Conservation (phyloP, 2,329 filamentous ascomycete genomes). For the Helicocarpus griseus region DNA sequence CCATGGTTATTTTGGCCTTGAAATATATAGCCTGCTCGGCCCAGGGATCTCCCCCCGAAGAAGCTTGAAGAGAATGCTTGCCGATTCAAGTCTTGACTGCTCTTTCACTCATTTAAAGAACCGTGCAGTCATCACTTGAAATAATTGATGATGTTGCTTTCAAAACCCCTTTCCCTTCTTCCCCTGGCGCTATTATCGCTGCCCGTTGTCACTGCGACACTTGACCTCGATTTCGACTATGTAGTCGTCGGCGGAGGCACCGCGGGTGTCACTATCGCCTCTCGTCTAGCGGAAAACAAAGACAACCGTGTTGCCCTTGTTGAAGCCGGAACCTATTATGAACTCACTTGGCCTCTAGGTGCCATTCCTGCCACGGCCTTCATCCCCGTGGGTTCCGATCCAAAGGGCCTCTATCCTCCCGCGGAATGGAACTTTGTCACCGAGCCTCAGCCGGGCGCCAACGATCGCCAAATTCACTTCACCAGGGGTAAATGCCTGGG, state of each 20-base stretch:
- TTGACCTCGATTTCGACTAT: constrained; percentile 16
- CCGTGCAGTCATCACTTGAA: neutral
- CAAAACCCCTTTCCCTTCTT: neutral
- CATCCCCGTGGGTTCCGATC: constrained; percentile 28
- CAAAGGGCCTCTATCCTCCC: constrained; percentile 42
- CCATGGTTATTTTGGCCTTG: neutral
- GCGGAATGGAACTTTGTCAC: constrained; percentile 46
- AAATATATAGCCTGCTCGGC: neutral
- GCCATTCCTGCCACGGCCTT: neutral
- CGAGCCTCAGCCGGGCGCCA: constrained; percentile 44
- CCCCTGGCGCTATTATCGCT: neutral
- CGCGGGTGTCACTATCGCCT: constrained; percentile 34
- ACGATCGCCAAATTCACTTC: constrained; percentile 54
- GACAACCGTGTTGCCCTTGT: constrained; percentile 35
- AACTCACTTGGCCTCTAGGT: neutral
- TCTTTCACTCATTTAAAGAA: neutral
- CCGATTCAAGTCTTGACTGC: neutral
- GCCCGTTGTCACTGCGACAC: constrained; percentile 4
- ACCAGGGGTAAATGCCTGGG: constrained; percentile 50
- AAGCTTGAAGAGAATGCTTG: neutral
- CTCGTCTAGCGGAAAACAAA: constrained; percentile 43
- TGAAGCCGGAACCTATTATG: constrained; percentile 21
- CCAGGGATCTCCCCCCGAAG: neutral
- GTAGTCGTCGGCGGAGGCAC: constrained; percentile 32
- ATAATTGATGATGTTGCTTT: neutral